Conservation (phyloP, 2,329 filamentous ascomycete genomes). For the Talaromyces sp. region DNA sequence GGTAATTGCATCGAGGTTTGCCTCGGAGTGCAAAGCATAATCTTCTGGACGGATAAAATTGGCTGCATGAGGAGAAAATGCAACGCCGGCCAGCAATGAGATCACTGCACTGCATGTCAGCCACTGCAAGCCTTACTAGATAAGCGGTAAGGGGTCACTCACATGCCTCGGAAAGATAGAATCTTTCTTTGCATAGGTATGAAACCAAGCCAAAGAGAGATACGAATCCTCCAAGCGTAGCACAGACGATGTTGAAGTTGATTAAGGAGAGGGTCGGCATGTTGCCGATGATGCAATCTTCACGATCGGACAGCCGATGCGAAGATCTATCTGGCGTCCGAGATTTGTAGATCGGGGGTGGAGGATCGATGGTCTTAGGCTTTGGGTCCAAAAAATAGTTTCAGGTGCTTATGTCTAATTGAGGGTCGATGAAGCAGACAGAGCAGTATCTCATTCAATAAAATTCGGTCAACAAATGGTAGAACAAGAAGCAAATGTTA, state of each 20-base stretch:
- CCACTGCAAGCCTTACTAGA: neutral
- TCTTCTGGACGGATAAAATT: constrained; percentile 75
- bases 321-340: neutral
- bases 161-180: constrained; percentile 89
- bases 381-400: too few species aligned
- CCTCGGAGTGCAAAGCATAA: constrained; percentile 64
- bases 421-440: too few species aligned
- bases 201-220: constrained; percentile 89
- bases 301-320: neutral
- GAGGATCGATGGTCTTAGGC: neutral
- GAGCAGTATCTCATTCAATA: too few species aligned
- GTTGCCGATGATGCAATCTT: neutral
- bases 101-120: constrained; percentile 62
- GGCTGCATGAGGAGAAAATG: constrained; percentile 75
- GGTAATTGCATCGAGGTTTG: constrained; percentile 71
- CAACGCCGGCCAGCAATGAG: constrained; percentile 75
- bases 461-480: too few species aligned
- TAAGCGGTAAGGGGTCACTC: constrained; percentile 43
- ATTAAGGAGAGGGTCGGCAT: constrained; percentile 67
- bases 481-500: constrained; percentile 36
- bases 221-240: constrained; percentile 82
- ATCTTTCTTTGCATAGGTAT: constrained; percentile 84
- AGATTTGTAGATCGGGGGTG: neutral
- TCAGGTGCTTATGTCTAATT: neutral
- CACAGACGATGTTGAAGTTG: constrained; percentile 84